Base-by-base conservation (phyloP, 2,329 filamentous ascomycete species). In the Xylariomycetidae sp. region DNA sequence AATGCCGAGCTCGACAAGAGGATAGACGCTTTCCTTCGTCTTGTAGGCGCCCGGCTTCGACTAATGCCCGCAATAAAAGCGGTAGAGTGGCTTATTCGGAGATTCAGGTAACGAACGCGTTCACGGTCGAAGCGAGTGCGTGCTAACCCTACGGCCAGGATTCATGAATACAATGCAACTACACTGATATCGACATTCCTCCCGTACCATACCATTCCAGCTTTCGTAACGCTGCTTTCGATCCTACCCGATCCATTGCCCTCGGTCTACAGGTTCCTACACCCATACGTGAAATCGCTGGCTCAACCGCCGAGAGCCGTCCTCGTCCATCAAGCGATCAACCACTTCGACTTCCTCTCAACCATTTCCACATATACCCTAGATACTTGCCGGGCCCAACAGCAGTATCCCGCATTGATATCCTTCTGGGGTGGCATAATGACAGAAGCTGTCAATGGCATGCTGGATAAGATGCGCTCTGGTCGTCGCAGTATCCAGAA, bases 391-490 rank as follows among this genome's bases (percentile, higher is more conserved):
- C 74, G 77, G 33, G 68, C 74, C 25, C 74, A 78, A 33, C 80
- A 85, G 37, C 79, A 90, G 34, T 85, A 92, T 48, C 76, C 85
- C 24, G 77, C 79, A 2, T 64, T 95, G 38, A 64, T 95, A 34
- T 82, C 85, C 0, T 95, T 98, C 56, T 98, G 92, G 90, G 87
- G 84, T 4, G 83, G 87, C 28, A 70, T 95, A 32, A 81, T 85
- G 57, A 86, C 87, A 0, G 89, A 98, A 60, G 80, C 89, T 9
- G 72, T 93, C 38, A 84, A 85, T 42, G 82, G 79, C 19, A 87
- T 92, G 67, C 63, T 96, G 37, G 86, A 94, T 50, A 75, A 73
- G 34, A 73, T 79, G 40, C 78, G 76, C 45, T 89, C 87, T 2
- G 89, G 89, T 33, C 74, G 87, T 44, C 73, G 73, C 44, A 76